phyloP scores from a whole-genome alignment of 495 filamentous ascomycete species.

The Xylaria castorea region DNA sequence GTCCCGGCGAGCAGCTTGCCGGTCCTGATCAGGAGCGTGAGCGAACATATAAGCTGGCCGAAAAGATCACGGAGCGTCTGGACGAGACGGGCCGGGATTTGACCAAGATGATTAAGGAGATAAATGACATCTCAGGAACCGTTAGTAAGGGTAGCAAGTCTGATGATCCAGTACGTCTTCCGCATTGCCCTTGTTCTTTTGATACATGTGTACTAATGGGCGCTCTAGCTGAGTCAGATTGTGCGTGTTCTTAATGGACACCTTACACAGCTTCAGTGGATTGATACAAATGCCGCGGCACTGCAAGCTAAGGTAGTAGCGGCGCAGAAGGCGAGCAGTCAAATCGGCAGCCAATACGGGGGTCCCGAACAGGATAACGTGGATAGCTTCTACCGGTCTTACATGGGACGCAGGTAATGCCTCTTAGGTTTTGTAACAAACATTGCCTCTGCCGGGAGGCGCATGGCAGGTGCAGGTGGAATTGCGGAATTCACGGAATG shows the following conservation, averaged over 20 bases:
- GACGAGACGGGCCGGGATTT: constrained; percentile 93
- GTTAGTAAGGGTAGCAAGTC: constrained; percentile 86
- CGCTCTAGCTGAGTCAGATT: constrained; percentile 80
- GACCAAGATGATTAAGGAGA: constrained; percentile 94
- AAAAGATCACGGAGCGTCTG: constrained; percentile 84
- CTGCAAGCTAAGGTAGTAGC: constrained; percentile 78
- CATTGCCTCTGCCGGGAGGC: neutral
- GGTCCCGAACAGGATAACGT: constrained; percentile 67
- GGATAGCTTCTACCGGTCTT: constrained; percentile 84
- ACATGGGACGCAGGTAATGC: constrained; percentile 66
- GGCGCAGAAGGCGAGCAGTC: constrained; percentile 76
- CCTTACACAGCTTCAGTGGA: constrained; percentile 84
- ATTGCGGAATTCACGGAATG: neutral
- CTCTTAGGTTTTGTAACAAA: constrained; percentile 4
- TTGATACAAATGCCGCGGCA: constrained; percentile 82
- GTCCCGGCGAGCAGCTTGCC: constrained; percentile 70
- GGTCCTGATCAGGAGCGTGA: constrained; percentile 94
- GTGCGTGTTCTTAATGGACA: constrained; percentile 93
- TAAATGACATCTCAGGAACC: constrained; percentile 83
- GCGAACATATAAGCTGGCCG: constrained; percentile 89
- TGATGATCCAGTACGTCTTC: constrained; percentile 86
- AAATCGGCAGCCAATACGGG: constrained; percentile 67
- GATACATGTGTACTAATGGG: constrained; percentile 32
- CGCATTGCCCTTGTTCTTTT: constrained; percentile 8
- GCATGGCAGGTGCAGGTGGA: neutral